Base-by-base conservation (phyloP, 345 rosid genomes). In the Turnera subulata region DNA sequence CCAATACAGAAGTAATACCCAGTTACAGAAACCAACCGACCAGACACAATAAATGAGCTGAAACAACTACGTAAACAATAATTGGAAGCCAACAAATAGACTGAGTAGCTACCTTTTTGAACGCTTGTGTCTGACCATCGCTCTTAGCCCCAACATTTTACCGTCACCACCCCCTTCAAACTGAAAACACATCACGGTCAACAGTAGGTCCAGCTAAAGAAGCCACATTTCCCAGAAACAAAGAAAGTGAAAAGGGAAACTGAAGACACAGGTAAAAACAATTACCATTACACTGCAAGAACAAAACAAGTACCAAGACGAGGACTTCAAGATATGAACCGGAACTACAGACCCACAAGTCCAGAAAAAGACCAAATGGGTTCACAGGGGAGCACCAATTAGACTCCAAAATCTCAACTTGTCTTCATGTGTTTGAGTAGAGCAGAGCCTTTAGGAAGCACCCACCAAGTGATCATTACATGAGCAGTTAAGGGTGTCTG, bases 41-140 rank as follows among this genome's bases (percentile, higher is more conserved):
- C 54, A 71, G 66, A 48, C 56, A 57, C 26, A 15, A 45, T 14
- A 52, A 37, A 68, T 52, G 46, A 70, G 40, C 54, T 24, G 63
- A 51, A 54, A 60, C 23, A 32, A 46, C 61, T 23, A 49, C 33
- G 53, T 35, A 40, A 58, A 37, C 11, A 58, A 52, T 61, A 53
- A 68, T 45, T 57, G 47, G 69, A 70, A 76, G 56, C 46, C 35
- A 69, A 62, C 71, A 56, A 66, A 63, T 29, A 13, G 49, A 48
- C 11, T 45, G 6, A 59, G 39, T 39, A 58, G 53, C 37, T 70
- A 93, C 99, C 99, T 93, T 75, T 85, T 84, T 56, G 95, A 83
- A 77, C 97, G 94, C 75, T 81, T 82, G 82, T 93, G 94, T 48
- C 57, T 60, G 13, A 77, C 57, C 53, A 66, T 68, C 78, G 73